A percentile compares a stretch with the other conserved stretches of the same genome.
Evolutionary conservation across 306 rosid genomes (phyloP).

Genomic region (Abrus pulchellus): DNA sequence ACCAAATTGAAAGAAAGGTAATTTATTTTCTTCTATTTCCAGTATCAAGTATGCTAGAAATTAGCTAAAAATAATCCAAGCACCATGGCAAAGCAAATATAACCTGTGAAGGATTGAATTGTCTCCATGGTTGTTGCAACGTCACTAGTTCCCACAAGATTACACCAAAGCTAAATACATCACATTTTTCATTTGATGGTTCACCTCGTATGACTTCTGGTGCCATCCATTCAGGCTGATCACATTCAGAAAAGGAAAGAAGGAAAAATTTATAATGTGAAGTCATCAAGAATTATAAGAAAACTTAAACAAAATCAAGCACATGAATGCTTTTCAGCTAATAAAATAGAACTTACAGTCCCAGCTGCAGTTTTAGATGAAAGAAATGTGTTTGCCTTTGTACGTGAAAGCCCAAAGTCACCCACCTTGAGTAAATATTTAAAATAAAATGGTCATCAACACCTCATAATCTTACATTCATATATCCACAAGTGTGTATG

Average conservation of each 20-base stretch:
- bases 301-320: background rate
- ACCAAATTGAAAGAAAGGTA: constrained; percentile 26
- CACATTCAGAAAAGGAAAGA: constrained; percentile 5
- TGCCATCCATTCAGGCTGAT: constrained; percentile 97
- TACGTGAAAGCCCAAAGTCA: constrained; percentile 96
- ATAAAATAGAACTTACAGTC: constrained; percentile 72
- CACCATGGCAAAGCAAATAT: constrained; percentile 34
- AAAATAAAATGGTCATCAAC: constrained; percentile 32
- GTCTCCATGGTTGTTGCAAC: constrained; percentile 89
- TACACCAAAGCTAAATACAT: constrained; percentile 93
- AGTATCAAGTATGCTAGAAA: constrained; percentile 14
- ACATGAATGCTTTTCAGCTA: constrained; percentile 4
- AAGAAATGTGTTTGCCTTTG: constrained; percentile 88
- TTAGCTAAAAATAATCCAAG: constrained; percentile 20
- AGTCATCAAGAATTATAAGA: constrained; percentile 34
- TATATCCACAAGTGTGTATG: constrained; percentile 3
- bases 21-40: constrained; percentile 2
- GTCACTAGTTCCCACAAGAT: constrained; percentile 96
- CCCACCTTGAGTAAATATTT: constrained; percentile 66
- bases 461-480: constrained; percentile 16
- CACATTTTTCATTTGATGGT: constrained; percentile 89
- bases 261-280: constrained; percentile 40
- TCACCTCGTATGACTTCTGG: constrained; percentile 96
- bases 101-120: constrained; percentile 85
- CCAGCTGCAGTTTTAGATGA: constrained; percentile 97